Base-by-base conservation (phyloP, 1,284 basidiomycete species). In the Fomitiporia mediterranea region DNA sequence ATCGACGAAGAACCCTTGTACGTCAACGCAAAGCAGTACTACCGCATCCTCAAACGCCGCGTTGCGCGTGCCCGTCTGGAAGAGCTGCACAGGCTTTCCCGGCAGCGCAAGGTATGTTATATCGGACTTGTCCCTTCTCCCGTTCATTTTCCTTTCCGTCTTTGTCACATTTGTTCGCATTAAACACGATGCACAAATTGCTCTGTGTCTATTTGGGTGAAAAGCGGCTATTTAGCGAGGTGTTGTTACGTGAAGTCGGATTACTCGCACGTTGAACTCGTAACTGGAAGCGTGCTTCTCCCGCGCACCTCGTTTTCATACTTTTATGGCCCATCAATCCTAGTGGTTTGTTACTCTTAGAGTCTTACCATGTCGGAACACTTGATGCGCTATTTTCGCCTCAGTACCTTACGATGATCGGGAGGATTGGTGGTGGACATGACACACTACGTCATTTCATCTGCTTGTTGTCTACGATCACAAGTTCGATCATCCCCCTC, bases 21-120 rank as follows among this genome's bases (percentile, higher is more conserved):
- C 73, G 95, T 98, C 61, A 98, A 98, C 67, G 94, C 94, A 50
- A 98, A 98, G 70, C 94, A 98, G 73, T 98, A 97, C 70, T 92
- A 94, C 66, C 89, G 95, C 65, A 98, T 98, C 67, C 80, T 98
- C 68, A 97, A 97, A 75, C 81, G 94, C 59, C 81, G 94, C 54
- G 81, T 90, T 62, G 93, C 94, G 5, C 76, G 94, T 38, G 91
- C 92, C 1, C 78, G 95, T 30, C 77, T 97, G 49, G 94, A 96
- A 66, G 94, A 97, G 72, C 79, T 98, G 52, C 93, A 96, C 66
- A 79, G 93, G 61, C 81, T 98, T 59, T 94, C 92, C 53, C 81
- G 86, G 64, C 90, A 94, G 69, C 80, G 94, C 67, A 98, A 98
- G 82, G 94, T 91, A 56, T 60, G 75, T 35, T 32, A 17, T 17